Conservation (phyloP, 1,139 yeast species). For the Candida albicans region DNA sequence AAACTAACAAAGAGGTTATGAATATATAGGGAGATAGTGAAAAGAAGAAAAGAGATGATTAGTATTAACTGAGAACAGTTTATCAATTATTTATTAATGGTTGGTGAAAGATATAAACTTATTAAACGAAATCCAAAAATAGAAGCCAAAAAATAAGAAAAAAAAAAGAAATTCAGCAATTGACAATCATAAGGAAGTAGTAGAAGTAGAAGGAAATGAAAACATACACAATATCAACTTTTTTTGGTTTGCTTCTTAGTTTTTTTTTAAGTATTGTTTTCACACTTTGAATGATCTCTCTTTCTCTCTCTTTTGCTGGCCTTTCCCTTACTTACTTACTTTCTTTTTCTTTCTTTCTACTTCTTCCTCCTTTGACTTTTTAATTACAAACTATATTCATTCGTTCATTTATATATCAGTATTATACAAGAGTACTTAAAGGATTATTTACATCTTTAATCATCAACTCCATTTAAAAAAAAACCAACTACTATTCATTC, state of each 20-base stretch:
- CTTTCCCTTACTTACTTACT: neutral
- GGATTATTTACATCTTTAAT: neutral
- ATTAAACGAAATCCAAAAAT: no score
- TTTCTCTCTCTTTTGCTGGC: neutral
- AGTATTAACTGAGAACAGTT: no score
- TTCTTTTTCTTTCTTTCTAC: neutral
- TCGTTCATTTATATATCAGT: neutral
- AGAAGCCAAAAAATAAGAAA: no score
- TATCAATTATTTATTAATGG: no score
- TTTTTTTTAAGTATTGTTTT: neutral
- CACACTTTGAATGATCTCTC: neutral
- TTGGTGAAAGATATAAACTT: no score
- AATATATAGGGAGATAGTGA: no score
- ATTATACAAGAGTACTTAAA: neutral
- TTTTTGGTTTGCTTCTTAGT: neutral
- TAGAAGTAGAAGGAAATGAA: no score
- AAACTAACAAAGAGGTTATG: no score
- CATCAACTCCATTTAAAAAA: neutral
- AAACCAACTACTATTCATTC: constrained; percentile 10
- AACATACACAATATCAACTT: no score
- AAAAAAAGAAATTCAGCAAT: no score
- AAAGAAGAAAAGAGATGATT: no score
- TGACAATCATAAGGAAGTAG: no score
- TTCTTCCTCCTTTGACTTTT: neutral
- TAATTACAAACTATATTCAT: neutral